Conservation (phyloP, 1,284 basidiomycete species). For the Apiotrichum sp. region DNA sequence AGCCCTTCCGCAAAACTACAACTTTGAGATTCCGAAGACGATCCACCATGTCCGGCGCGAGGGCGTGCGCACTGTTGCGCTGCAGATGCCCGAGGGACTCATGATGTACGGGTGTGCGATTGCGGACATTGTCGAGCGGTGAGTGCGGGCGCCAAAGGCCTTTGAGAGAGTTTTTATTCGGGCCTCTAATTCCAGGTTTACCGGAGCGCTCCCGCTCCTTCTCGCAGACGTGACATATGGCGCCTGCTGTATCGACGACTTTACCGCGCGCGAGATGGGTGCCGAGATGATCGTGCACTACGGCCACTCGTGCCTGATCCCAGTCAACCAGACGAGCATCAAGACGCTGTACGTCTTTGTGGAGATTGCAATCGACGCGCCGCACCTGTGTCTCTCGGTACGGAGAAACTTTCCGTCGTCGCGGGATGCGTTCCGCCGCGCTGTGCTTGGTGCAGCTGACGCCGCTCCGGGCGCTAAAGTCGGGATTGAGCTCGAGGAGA, state of each 20-base stretch:
- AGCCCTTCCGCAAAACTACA: conserved; percentile 76
- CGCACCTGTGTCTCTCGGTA: conserved; percentile 67
- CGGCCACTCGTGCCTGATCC: conserved; percentile 95
- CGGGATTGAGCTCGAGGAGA: conserved; percentile 35
- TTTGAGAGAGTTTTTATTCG: neutral
- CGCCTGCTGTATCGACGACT: conserved; percentile 98
- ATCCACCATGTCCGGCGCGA: conserved; percentile 82
- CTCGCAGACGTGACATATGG: conserved; percentile 86
- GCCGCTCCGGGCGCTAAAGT: conserved; percentile 35
- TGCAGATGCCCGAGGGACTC: conserved; percentile 74
- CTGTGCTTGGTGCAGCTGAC: conserved; percentile 34
- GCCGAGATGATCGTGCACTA: conserved; percentile 99
- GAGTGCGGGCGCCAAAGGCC: conserved; percentile 31
- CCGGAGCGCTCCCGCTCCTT: conserved; percentile 40
- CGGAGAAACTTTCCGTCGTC: conserved; percentile 79
- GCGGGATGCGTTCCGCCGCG: conserved; percentile 36
- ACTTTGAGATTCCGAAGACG: conserved; percentile 97
- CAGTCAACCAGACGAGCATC: conserved; percentile 81
- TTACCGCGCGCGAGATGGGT: conserved; percentile 89
- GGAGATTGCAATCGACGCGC: conserved; percentile 84
- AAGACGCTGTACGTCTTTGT: conserved; percentile 98
- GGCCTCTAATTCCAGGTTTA: conserved; percentile 25
- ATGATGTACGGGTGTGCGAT: conserved; percentile 97
- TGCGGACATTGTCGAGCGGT: conserved; percentile 94
- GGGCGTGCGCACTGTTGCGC: conserved; percentile 56